Conservation (phyloP, 2,329 filamentous ascomycete species). For the Parafenestella ontariensis region DNA sequence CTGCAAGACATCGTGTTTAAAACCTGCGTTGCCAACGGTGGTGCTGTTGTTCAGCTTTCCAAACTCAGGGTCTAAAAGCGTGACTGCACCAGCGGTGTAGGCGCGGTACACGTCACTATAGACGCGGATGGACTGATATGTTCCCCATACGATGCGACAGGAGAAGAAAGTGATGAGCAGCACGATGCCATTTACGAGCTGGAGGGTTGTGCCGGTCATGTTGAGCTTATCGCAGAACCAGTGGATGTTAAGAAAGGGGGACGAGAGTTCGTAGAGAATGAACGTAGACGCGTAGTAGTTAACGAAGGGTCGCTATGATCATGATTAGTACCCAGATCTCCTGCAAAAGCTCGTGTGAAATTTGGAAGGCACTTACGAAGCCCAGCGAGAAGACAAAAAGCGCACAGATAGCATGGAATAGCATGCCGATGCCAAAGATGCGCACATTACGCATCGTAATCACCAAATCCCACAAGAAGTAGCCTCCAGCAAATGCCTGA, state of each 20-base stretch:
- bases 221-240: constrained; percentile 91
- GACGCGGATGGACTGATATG: constrained; percentile 70
- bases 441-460: constrained; percentile 72
- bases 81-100: constrained; percentile 33
- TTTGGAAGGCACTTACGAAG: constrained; percentile 66
- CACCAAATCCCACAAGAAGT: constrained; percentile 83
- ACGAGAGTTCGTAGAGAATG: constrained; percentile 86
- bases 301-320: constrained; percentile 74
- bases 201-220: constrained; percentile 75
- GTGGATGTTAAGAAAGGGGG: constrained; percentile 85
- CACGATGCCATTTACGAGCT: constrained; percentile 78
- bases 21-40: constrained; percentile 19
- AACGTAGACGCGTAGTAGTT: constrained; percentile 84
- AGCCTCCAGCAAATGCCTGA: constrained; percentile 78
- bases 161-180: constrained; percentile 78
- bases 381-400: constrained; percentile 77
- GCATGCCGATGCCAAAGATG: constrained; percentile 77
- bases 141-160: constrained; percentile 79
- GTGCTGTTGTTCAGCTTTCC: constrained; percentile 37
- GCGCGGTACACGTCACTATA: constrained; percentile 69
- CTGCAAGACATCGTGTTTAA: constrained; percentile 56
- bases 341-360: neutral
- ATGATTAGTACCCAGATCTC: neutral
- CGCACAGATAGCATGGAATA: constrained; percentile 78
- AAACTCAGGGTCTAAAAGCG: constrained; percentile 36